These are phyloP conservation scores for Penicillium psychrosexuale DNA, from an alignment of 2,329 filamentous ascomycete species.

Conservation along the genomic window DNA sequence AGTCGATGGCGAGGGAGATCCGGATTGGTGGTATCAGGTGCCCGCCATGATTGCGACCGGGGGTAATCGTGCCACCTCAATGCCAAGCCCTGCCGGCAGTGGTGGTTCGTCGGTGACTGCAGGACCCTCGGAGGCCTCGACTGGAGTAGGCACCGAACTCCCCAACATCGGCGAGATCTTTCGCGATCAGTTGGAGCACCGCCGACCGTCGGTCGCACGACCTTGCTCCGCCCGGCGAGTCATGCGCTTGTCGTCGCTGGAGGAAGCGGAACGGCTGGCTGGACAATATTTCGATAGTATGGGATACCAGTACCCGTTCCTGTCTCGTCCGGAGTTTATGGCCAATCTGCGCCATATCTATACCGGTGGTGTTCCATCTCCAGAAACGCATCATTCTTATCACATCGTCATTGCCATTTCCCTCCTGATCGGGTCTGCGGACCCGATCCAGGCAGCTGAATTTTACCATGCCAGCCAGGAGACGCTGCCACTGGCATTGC, in stretches of 20 bases:
- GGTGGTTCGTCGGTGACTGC: constrained; percentile 18
- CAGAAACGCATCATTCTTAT: constrained; percentile 36
- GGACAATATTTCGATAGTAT: constrained; percentile 40
- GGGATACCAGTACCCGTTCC: constrained; percentile 40
- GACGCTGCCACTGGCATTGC: constrained; percentile 33
- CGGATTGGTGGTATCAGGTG: constrained; percentile 41
- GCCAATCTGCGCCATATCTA: constrained; percentile 35
- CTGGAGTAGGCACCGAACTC: constrained; percentile 30
- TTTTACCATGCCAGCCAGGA: constrained; percentile 38
- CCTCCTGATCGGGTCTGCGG: constrained; percentile 34
- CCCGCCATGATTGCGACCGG: constrained; percentile 35
- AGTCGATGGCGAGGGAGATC: constrained; percentile 34
- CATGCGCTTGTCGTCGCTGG: constrained; percentile 34
- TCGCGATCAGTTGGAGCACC: constrained; percentile 39
- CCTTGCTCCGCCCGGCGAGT: constrained; percentile 33
- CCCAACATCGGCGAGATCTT: constrained; percentile 42
- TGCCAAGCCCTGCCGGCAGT: constrained; percentile 20
- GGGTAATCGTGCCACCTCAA: constrained; percentile 20
- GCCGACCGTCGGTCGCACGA: constrained; percentile 35
- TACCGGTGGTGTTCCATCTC: constrained; percentile 30
- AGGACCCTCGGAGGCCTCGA: constrained; percentile 21
- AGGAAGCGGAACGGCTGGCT: constrained; percentile 34
- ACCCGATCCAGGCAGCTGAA: constrained; percentile 30
- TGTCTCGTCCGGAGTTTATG: constrained; percentile 36
- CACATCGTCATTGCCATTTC: constrained; percentile 40